Base-by-base conservation (phyloP, 2,329 filamentous ascomycete species). In the Rutstroemia sp. region DNA sequence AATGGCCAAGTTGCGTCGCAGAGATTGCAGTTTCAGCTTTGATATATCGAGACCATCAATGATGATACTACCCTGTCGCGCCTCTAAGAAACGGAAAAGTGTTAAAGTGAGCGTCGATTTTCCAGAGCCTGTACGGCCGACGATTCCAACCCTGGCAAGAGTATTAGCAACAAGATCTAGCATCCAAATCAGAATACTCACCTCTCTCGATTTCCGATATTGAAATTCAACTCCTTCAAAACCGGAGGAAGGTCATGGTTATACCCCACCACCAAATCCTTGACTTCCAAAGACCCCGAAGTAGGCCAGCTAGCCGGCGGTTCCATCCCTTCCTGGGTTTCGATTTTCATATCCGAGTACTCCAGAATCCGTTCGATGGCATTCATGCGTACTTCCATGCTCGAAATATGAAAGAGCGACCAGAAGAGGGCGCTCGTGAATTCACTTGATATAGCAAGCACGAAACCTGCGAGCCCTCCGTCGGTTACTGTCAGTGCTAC, bases 41-140 rank as follows among this genome's bases (percentile, higher is more conserved):
- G 86, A 84, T 51, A 91, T 88, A 65, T 92, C 87, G 12, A 89
- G 63, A 0, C 87, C 87, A 63, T 92, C 88, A 59, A 92, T 87
- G 57, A 76, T 68, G 58, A 92, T 84, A 14, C 72, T 79, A 7
- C 88, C 88, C 12, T 82, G 78, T 5, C 78, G 72, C 0, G 85
- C 80, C 67, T 90, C 86, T 10, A 92, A 73, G 73, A 92, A 90
- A 17, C 88, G 84, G 77, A 92, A 91, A 0, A 92, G 73, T 0
- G 88, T 87, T 1, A 91, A 75, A 0, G 88, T 89, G 19, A 92
- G 71, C 0, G 85, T 88, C 0, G 86, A 89, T 71, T 92, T 92
- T 56, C 88, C 88, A 0, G 87, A 87, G 3, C 88, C 88, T 0
- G 88, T 92, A 16, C 88, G 81, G 9, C 88, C 88, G 4, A 92